These are phyloP conservation scores for Crithidia mellificae DNA, from an alignment of 208 protist genomes.

Conservation along the genomic window DNA sequence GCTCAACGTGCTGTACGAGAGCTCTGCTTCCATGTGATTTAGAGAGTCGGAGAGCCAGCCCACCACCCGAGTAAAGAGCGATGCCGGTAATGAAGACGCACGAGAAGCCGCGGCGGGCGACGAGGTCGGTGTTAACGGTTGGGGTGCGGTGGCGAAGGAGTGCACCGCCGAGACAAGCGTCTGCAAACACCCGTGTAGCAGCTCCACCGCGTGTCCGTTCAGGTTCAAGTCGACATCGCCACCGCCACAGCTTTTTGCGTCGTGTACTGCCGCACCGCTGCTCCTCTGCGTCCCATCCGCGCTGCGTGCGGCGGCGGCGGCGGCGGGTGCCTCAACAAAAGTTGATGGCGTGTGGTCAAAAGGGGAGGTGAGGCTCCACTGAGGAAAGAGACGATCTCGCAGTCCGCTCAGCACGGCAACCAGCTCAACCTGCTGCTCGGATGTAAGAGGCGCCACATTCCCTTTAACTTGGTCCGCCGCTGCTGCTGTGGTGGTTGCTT, in stretches of 20 bases:
- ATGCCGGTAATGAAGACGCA: background rate
- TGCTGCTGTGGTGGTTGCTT: background rate
- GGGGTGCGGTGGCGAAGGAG: background rate
- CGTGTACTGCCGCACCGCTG: too few species aligned
- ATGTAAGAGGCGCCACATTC: background rate
- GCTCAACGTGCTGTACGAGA: background rate
- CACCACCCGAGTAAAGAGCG: slow-evolving; percentile 16
- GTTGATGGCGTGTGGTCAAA: too few species aligned
- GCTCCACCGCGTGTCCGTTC: slow-evolving; percentile 25
- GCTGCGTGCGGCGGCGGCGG: too few species aligned
- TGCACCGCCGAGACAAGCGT: slow-evolving; percentile 20
- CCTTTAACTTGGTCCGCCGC: too few species aligned
- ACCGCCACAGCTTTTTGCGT: too few species aligned
- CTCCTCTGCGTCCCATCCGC: too few species aligned
- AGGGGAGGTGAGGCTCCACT: too few species aligned
- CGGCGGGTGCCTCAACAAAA: too few species aligned
- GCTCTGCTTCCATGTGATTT: background rate
- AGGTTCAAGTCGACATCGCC: background rate
- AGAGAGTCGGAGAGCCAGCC: slow-evolving; percentile 15
- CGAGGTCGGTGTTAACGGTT: too few species aligned
- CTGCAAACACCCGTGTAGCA: slow-evolving; percentile 24
- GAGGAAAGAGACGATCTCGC: slow-evolving; percentile 7
- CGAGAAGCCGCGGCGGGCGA: background rate
- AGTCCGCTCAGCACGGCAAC: slow-evolving; percentile 17
- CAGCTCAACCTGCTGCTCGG: slow-evolving; percentile 8